Base-by-base conservation (phyloP, 2,329 filamentous ascomycete genomes). In the Cladosporium sp. region DNA sequence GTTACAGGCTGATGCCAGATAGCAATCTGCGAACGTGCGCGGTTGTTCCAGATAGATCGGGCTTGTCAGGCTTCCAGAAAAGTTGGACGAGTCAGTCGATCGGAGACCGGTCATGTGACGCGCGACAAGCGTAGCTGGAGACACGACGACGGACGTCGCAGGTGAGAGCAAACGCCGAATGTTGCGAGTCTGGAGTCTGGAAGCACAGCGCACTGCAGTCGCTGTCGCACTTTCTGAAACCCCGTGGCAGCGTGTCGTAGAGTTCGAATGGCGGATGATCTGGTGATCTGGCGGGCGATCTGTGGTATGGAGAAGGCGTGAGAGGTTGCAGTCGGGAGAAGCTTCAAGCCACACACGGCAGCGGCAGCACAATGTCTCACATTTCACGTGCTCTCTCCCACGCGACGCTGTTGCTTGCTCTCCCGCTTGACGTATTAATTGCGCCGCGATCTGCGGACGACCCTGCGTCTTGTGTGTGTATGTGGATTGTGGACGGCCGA, bases 1-100 rank as follows among this genome's bases (percentile, higher is more conserved):
- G 32, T 54, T 26, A 23, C 59, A 63, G 46, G 59, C 48, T 43
- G 30, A 63, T 63, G 59, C 59, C 28, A 34, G 59, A 43, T 28
- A 34, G 28, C 34, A 54, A 26, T 21, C 23, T 54, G 59, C 49
- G 54, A 32, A 39, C 59, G 49, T 54, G 59, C 59, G 59, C 59
- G 30, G 48, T 46, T 10, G 59, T 63, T 54, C 13, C 59, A 63
- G 59, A 21, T 54, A 39, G 34, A 63, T 32, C 43, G 49, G 36
- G 59, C 59, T 63, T 63, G 54, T 32, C 43, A 34, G 36, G 59
- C 59, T 63, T 63, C 59, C 59, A 63, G 59, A 63, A 63, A 16
- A 30, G 16, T 26, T 11, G 32, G 21, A 8, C 49, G 59, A 63
- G 59, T 63, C 59, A 63, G 59, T 32, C 13, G n/a, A n/a, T n/a